A percentile compares a stretch with the other conserved stretches of the same genome.
phyloP scores from a whole-genome alignment of 805 yeast species.

The Lipomyces orientalis region DNA sequence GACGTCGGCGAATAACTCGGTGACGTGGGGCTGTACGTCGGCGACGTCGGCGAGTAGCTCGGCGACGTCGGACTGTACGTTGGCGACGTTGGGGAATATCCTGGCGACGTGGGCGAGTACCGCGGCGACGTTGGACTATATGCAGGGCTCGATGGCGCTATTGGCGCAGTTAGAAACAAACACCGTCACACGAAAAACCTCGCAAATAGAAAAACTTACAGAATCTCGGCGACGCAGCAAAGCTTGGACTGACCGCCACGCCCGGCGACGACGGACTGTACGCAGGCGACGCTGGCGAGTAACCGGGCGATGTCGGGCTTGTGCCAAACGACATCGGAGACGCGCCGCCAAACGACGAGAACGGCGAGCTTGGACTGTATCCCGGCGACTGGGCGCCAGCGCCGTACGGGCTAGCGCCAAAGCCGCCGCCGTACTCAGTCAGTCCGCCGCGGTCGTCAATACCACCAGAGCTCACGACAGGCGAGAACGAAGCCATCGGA shows the following conservation, averaged over 20 bases:
- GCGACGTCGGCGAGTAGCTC: slow-evolving; percentile 70
- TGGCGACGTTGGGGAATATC: slow-evolving; percentile 86
- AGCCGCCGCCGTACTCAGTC: slow-evolving; percentile 83
- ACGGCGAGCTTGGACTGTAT: slow-evolving; percentile 77
- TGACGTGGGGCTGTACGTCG: slow-evolving; percentile 59
- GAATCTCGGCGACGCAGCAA: slow-evolving; percentile 57
- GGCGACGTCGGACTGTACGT: slow-evolving; percentile 78
- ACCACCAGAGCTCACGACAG: slow-evolving; percentile 84
- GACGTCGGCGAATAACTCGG: slow-evolving; percentile 70
- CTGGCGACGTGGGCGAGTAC: slow-evolving; percentile 73
- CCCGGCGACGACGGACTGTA: slow-evolving; percentile 76
- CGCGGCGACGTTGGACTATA: slow-evolving; percentile 72
- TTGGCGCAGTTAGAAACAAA: not conserved
- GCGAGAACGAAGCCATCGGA: slow-evolving; percentile 79
- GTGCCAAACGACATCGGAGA: slow-evolving; percentile 55
- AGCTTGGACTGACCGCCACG: slow-evolving; percentile 73
- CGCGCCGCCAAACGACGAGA: slow-evolving; percentile 63
- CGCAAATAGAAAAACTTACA: slow-evolving; percentile 17
- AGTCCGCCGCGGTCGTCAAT: slow-evolving; percentile 83
- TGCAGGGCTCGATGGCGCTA: slow-evolving; percentile 61
- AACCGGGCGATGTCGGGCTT: slow-evolving; percentile 69
- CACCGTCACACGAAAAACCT: not conserved
- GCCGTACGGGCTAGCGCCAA: slow-evolving; percentile 61
- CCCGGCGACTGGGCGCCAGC: slow-evolving; percentile 63
- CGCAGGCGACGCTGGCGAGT: slow-evolving; percentile 74